phyloP scores from a whole-genome alignment of 1,284 basidiomycete genomes.

The Rhodotorula sp. region DNA sequence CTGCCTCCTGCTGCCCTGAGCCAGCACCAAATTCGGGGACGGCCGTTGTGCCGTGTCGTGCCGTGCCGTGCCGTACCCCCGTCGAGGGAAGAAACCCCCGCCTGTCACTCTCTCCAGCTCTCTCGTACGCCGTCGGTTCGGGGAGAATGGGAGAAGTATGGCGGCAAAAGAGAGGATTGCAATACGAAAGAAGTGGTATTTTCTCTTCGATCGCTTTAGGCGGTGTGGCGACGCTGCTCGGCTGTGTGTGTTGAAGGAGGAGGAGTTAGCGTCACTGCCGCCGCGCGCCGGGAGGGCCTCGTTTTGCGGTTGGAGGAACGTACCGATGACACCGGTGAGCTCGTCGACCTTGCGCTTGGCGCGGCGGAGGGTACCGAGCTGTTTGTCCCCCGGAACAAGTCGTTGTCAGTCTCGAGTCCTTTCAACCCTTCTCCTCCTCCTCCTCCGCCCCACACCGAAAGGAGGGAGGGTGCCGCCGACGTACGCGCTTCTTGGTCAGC shows the following conservation, averaged over 20 bases:
- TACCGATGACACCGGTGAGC: conserved; percentile 72
- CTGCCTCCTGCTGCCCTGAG: too few species aligned
- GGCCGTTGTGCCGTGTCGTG: too few species aligned
- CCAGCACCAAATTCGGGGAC: too few species aligned
- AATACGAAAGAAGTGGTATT: too few species aligned
- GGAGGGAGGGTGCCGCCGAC: too few species aligned
- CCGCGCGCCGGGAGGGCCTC: neutral
- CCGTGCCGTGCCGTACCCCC: too few species aligned
- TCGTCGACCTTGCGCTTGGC: conserved; percentile 96
- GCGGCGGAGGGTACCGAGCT: conserved; percentile 92
- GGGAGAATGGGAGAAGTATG: too few species aligned
- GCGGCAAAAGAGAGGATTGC: too few species aligned
- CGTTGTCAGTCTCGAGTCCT: neutral
- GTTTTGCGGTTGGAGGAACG: neutral
- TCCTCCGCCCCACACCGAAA: neutral
- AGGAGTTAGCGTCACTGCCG: neutral
- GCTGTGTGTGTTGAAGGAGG: conserved; percentile 6
- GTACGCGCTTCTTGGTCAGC: conserved; percentile 94
- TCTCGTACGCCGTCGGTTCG: neutral
- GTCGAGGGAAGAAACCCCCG: neutral
- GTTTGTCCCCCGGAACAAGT: conserved; percentile 7
- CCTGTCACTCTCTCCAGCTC: neutral
- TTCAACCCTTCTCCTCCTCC: neutral
- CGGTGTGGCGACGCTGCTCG: conserved; percentile 37
- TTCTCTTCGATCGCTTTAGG: conserved; percentile 16